Conservation (phyloP, 768 basidiomycete species). For the Melanogaster broomeanus region DNA sequence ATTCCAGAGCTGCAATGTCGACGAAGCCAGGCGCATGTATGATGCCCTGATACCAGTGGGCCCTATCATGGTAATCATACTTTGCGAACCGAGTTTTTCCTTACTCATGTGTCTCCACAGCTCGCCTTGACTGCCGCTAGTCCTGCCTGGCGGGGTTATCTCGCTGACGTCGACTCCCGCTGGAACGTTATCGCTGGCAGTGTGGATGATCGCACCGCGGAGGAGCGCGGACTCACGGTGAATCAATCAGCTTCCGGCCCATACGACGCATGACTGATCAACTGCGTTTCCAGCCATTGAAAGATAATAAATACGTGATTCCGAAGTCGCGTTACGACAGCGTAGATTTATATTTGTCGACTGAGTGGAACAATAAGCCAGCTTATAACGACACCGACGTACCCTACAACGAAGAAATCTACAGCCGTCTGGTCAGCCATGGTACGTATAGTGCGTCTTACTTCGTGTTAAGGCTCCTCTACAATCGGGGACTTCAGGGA, state of each 20-base stretch:
- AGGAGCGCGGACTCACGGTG: slow-evolving; percentile 81
- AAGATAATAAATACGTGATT: slow-evolving; percentile 73
- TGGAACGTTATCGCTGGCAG: slow-evolving; percentile 99
- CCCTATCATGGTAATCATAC: slow-evolving; percentile 79
- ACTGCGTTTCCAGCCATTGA: slow-evolving; percentile 60
- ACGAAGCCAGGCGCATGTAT: slow-evolving; percentile 90
- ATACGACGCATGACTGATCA: slow-evolving; percentile 7
- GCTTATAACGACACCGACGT: slow-evolving; percentile 91
- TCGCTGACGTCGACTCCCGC: slow-evolving; percentile 96
- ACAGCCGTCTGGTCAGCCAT: slow-evolving; percentile 68
- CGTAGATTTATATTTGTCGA: slow-evolving; percentile 91
- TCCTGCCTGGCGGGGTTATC: slow-evolving; percentile 91
- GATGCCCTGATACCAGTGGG: slow-evolving; percentile 95
- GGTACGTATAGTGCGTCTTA: slow-evolving; percentile 45
- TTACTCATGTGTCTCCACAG: slow-evolving; percentile 43
- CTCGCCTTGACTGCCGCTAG: slow-evolving; percentile 93
- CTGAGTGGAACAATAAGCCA: slow-evolving; percentile 82
- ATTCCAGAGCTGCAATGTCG: slow-evolving; percentile 94
- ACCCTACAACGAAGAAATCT: slow-evolving; percentile 77
- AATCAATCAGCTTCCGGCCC: slow-evolving; percentile 40
- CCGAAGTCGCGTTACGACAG: slow-evolving; percentile 98
- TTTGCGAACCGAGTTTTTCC: neutral
- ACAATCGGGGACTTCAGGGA: slow-evolving; percentile 46
- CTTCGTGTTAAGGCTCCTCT: neutral
- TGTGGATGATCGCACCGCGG: slow-evolving; percentile 94